Base-by-base conservation (phyloP, 2,329 filamentous ascomycete species). In the Fusarium sp. region DNA sequence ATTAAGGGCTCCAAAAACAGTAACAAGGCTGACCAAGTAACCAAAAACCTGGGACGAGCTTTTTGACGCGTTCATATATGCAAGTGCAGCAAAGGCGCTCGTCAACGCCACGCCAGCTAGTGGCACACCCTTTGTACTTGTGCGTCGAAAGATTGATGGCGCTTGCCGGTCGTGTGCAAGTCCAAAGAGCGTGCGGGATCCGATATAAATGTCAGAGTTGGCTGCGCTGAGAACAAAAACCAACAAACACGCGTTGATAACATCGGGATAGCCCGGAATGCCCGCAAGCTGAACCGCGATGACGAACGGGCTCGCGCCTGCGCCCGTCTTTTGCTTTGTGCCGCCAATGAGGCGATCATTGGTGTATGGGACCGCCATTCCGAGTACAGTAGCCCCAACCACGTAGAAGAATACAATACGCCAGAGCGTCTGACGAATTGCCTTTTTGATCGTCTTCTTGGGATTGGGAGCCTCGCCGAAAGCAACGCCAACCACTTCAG, bases 11-110 rank as follows among this genome's bases (percentile, higher is more conserved):
- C 54, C 54, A 18, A 34, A 15, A 6, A 48, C 15, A 15, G 31
- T 57, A 10, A 40, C n/a, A 28, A 57, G 28, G 0, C 11, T 23
- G 18, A 57, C 31, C 27, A 60, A 47, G 31, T 39, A 60, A 10
- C 28, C 43, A 44, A 60, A 60, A 8, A 54, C 46, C 15, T n/a
- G 23, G 16, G 23, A 39, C 6, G 18, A 28, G 1, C 34, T 16
- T 4, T 36, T 46, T 15, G 57, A 53, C 7, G 37, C 28, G 30
- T 53, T 60, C 23, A 60, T 15, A 31, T 37, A 60, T 10, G 57
- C 46, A 18, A 60, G 57, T 6, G 12, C 23, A 27, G 28, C 28
- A 27, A 46, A 46, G 5, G 28, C 13, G 0, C 18, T 28, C 12
- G 43, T 15, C 27, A 27, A 23, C 12, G 27, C 15, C 12, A 46